These are phyloP conservation scores for Penicillium tannophilum DNA, from an alignment of 495 filamentous ascomycete genomes.

Conservation along the genomic window DNA sequence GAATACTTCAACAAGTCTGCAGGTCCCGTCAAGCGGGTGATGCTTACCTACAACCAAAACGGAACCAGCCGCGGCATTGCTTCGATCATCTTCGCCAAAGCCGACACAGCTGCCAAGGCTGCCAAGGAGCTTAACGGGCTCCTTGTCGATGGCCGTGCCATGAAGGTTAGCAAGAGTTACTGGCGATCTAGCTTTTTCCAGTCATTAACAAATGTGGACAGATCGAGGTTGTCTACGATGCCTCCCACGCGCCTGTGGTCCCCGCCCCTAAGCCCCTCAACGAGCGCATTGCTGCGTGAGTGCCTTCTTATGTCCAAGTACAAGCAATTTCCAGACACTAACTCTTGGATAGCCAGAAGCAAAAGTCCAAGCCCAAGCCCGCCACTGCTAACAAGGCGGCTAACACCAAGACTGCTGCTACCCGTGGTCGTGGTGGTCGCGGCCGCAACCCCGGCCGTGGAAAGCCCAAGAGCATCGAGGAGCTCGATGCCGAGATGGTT, in stretches of 20 bases:
- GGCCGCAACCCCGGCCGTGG: constrained; percentile 52
- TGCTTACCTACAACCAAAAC: constrained; percentile 89
- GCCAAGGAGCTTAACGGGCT: constrained; percentile 81
- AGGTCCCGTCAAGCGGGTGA: constrained; percentile 84
- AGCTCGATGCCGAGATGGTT: constrained; percentile 91
- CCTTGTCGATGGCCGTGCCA: constrained; percentile 82
- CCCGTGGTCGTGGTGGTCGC: constrained; percentile 40
- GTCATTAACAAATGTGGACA: constrained; percentile 36
- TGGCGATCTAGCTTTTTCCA: constrained; percentile 2
- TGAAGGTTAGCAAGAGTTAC: constrained; percentile 66
- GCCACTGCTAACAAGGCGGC: constrained; percentile 69
- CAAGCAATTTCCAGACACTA: constrained; percentile 8
- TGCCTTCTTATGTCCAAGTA: constrained; percentile 6
- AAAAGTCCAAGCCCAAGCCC: constrained; percentile 82
- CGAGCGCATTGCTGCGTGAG: constrained; percentile 80
- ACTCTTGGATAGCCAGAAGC: constrained; percentile 57
- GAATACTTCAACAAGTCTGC: constrained; percentile 91
- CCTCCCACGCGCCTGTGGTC: constrained; percentile 65
- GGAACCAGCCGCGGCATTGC: constrained; percentile 89
- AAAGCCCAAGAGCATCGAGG: constrained; percentile 86
- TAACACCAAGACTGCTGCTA: constrained; percentile 13
- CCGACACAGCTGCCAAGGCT: constrained; percentile 79
- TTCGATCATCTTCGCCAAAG: constrained; percentile 73
- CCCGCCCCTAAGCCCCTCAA: constrained; percentile 73
- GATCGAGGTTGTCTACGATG: constrained; percentile 89